phyloP scores from a whole-genome alignment of 106 monocot genomes.

The Phalaenopsis equestris region DNA sequence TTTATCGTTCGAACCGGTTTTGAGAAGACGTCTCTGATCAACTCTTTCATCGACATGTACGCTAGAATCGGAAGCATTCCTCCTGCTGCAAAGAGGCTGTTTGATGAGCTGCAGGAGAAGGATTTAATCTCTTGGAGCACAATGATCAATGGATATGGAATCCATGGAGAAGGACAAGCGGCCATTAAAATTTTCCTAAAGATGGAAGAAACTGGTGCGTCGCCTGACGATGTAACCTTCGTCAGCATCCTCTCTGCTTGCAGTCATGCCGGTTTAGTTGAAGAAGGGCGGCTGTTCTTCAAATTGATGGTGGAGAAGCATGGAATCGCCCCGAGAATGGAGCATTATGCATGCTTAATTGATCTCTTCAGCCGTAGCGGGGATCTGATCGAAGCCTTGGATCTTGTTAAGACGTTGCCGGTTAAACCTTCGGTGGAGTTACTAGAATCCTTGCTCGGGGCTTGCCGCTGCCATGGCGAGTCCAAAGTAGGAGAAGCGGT shows the following conservation, averaged over 20 bases:
- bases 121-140: constrained; percentile 58
- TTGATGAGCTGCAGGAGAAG: constrained; percentile 26
- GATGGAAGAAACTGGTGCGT: constrained; percentile 36
- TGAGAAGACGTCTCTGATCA: constrained; percentile 17
- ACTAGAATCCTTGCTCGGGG: constrained; percentile 68
- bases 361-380: constrained; percentile 60
- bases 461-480: constrained; percentile 39
- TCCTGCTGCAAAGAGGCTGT: constrained; percentile 27
- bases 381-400: constrained; percentile 47
- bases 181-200: constrained; percentile 31
- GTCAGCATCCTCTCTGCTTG: constrained; percentile 58
- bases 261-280: constrained; percentile 51
- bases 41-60: constrained; percentile 48
- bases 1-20: constrained; percentile 34
- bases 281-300: constrained; percentile 39
- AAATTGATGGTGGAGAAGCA: constrained; percentile 30
- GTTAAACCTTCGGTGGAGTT: constrained; percentile 25
- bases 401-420: constrained; percentile 28
- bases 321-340: constrained; percentile 32
- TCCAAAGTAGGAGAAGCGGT: constrained; percentile 38
- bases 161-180: constrained; percentile 47
- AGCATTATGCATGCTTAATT: constrained; percentile 54
- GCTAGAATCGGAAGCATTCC: constrained; percentile 42
- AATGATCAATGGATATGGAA: constrained; percentile 60
- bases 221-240: constrained; percentile 46